These are phyloP conservation scores for Trichoderma guizhouense DNA, from an alignment of 2,329 filamentous ascomycete species.

Conservation along the genomic window DNA sequence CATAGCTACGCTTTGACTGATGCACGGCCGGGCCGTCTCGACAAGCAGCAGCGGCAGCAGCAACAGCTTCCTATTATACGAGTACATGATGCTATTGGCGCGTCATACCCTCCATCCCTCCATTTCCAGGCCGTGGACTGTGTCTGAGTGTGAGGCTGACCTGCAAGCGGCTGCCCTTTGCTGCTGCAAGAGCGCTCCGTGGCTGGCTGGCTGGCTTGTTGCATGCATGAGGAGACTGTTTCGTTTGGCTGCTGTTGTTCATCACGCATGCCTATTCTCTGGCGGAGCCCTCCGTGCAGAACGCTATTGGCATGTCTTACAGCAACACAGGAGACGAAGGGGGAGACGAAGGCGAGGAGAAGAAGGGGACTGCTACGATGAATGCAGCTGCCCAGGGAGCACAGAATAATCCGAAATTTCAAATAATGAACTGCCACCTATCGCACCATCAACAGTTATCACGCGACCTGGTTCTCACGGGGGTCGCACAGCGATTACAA, in stretches of 20 bases:
- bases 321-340: background rate
- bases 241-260: background rate
- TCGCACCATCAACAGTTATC: constrained; percentile 1
- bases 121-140: background rate
- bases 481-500: background rate
- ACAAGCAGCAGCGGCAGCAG: background rate
- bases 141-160: background rate
- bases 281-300: background rate
- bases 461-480: background rate
- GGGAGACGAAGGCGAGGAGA: background rate
- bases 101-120: background rate
- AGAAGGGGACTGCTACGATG: background rate
- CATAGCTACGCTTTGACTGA: background rate
- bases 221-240: background rate
- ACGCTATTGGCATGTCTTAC: background rate
- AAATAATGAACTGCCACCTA: background rate
- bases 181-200: background rate
- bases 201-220: constrained; percentile 16
- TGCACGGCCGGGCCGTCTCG: background rate
- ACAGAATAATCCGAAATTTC: background rate
- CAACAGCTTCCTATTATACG: background rate
- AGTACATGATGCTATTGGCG: background rate
- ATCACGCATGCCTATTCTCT: background rate
- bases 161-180: background rate
- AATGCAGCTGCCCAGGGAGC: background rate